phyloP scores from a whole-genome alignment of 2,329 filamentous ascomycete genomes.

The Beauveria scarabaeidicola region DNA sequence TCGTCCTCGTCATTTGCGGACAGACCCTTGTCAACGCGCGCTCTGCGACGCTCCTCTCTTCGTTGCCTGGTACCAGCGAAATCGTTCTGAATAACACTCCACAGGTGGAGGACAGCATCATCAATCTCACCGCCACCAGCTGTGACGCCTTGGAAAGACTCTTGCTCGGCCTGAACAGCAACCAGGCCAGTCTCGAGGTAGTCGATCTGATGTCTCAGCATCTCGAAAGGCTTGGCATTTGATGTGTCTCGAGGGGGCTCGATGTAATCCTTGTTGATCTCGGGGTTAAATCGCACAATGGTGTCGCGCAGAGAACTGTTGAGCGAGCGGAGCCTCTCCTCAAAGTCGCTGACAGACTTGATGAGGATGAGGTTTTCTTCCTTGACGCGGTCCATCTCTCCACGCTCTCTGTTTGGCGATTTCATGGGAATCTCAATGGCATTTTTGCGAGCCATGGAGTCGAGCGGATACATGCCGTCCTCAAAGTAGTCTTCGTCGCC shows the following conservation, averaged over 20 bases:
- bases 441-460: conserved; percentile 34
- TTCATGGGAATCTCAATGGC: conserved; percentile 51
- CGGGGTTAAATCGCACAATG: conserved; percentile 55
- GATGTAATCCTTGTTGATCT: conserved; percentile 38
- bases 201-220: conserved; percentile 51
- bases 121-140: conserved; percentile 45
- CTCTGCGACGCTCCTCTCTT: conserved; percentile 44
- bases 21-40: conserved; percentile 47
- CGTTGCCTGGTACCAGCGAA: conserved; percentile 47
- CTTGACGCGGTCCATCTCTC: conserved; percentile 9
- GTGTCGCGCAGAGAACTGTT: conserved; percentile 60
- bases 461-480: conserved; percentile 65
- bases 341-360: conserved; percentile 51
- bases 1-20: conserved; percentile 52
- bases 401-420: conserved; percentile 41
- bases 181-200: conserved; percentile 62
- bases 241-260: conserved; percentile 29
- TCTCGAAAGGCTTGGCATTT: conserved; percentile 34
- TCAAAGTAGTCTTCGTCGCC: conserved; percentile 61
- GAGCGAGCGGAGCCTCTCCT: conserved; percentile 57
- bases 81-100: conserved; percentile 44
- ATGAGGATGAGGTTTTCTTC: conserved; percentile 16
- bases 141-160: conserved; percentile 24
- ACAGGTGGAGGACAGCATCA: conserved; percentile 42
- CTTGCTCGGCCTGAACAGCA: conserved; percentile 51